Evolutionary conservation across 2,329 filamentous ascomycete species (phyloP).

Genomic region (Botrytis deweyae): DNA sequence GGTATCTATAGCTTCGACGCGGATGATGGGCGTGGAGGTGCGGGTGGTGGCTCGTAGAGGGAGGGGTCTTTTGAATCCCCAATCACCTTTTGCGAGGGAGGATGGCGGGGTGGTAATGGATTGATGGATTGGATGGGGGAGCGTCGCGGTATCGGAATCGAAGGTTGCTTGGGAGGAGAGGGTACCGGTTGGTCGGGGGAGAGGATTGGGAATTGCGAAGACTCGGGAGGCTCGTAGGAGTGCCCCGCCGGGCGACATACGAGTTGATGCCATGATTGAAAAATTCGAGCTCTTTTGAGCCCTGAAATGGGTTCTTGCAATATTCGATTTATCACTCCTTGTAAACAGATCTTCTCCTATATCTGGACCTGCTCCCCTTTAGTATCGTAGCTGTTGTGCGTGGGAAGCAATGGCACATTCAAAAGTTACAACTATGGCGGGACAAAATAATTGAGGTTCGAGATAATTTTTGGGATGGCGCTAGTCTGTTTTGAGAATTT

Average conservation of each 20-base stretch:
- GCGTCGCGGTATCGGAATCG: slow-evolving; percentile 68
- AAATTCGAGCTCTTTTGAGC: slow-evolving; percentile 16
- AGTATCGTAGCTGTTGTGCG: neutral
- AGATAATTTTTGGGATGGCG: slow-evolving; percentile 18
- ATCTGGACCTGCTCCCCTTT: neutral
- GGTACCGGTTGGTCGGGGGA: slow-evolving; percentile 59
- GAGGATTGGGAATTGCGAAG: slow-evolving; percentile 78
- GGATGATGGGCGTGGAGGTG: slow-evolving; percentile 71
- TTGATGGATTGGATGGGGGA: slow-evolving; percentile 76
- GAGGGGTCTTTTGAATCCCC: slow-evolving; percentile 85
- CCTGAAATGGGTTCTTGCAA: neutral
- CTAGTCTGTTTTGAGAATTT: slow-evolving; percentile 11
- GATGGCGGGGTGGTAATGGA: slow-evolving; percentile 74
- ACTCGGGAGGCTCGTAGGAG: slow-evolving; percentile 85
- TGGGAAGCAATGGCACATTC: slow-evolving; percentile 13
- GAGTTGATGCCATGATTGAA: slow-evolving; percentile 38
- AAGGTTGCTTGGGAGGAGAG: slow-evolving; percentile 49
- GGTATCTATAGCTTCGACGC: slow-evolving; percentile 77
- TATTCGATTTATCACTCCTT: neutral
- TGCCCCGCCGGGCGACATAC: slow-evolving; percentile 60
- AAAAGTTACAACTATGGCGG: slow-evolving; percentile 5
- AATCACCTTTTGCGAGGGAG: slow-evolving; percentile 77
- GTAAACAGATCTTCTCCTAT: neutral
- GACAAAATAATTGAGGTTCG: slow-evolving; percentile 20
- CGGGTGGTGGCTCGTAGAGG: slow-evolving; percentile 73